These are phyloP conservation scores for Microascus cirrosus DNA, from an alignment of 2,329 filamentous ascomycete genomes.

Conservation along the genomic window DNA sequence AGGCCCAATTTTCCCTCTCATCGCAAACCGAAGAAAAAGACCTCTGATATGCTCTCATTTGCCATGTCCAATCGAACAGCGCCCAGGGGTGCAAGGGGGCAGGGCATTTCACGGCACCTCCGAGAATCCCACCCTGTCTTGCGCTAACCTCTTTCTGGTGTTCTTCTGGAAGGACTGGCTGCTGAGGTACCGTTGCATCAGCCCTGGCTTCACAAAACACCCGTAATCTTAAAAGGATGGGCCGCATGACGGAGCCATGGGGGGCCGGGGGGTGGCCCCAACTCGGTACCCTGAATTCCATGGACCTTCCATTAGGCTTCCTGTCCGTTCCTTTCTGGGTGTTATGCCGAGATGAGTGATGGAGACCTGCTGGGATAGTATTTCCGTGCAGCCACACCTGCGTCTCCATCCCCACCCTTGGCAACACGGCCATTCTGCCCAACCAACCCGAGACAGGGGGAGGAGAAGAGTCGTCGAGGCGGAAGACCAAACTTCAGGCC, in stretches of 20 bases:
- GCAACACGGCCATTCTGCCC: not conserved
- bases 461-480: not conserved
- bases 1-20: not conserved
- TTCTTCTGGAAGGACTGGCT: not conserved
- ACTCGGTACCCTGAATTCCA: not conserved
- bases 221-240: not conserved
- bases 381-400: not conserved
- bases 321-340: not conserved
- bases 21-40: not conserved
- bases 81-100: not conserved
- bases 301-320: not conserved
- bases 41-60: not conserved
- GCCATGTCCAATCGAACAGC: not conserved
- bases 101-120: not conserved
- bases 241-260: not conserved
- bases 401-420: not conserved
- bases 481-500: not conserved
- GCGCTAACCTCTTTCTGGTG: not conserved
- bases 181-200: not conserved
- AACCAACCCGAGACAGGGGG: not conserved
- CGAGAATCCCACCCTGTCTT: not conserved
- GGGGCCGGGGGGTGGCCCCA: not conserved
- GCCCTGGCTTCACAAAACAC: not conserved
- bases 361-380: not conserved
- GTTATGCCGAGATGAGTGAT: not conserved